Conservation (phyloP, 495 filamentous ascomycete species). For the Xylaria castorea region DNA sequence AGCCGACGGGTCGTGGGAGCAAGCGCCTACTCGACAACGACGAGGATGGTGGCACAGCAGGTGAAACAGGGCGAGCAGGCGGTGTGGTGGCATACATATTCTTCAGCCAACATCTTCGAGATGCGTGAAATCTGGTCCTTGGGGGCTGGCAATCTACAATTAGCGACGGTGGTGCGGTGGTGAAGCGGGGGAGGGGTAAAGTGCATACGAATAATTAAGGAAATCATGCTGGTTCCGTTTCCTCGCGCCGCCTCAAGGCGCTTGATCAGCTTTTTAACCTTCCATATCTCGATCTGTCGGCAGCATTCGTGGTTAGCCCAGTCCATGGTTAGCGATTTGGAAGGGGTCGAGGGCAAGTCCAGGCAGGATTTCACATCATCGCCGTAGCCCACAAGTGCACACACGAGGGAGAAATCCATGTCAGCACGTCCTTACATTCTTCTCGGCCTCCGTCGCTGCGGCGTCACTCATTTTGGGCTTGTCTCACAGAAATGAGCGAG, state of each 20-base stretch:
- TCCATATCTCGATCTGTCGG: slow-evolving; percentile 73
- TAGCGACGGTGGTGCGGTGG: slow-evolving; percentile 25
- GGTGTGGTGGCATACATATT: slow-evolving; percentile 74
- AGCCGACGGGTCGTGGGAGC: slow-evolving; percentile 28
- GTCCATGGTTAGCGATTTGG: slow-evolving; percentile 31
- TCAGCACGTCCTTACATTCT: slow-evolving; percentile 71
- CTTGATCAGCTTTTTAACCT: slow-evolving; percentile 97
- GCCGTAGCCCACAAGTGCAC: not conserved
- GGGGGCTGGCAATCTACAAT: slow-evolving; percentile 64
- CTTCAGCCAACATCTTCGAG: slow-evolving; percentile 99
- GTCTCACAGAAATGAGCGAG: slow-evolving; percentile 23
- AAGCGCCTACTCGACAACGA: slow-evolving; percentile 10
- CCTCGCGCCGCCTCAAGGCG: slow-evolving; percentile 89
- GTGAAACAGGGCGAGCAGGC: not conserved
- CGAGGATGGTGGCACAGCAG: not conserved
- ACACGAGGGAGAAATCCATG: slow-evolving; percentile 7
- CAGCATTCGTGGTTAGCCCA: slow-evolving; percentile 18
- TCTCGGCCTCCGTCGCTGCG: slow-evolving; percentile 92
- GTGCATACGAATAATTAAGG: slow-evolving; percentile 89
- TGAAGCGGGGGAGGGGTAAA: slow-evolving; percentile 36
- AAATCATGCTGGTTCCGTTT: slow-evolving; percentile 99
- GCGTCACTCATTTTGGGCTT: slow-evolving; percentile 83
- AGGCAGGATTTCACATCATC: slow-evolving; percentile 6
- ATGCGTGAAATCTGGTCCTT: slow-evolving; percentile 97
- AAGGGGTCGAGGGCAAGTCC: slow-evolving; percentile 13